Evolutionary conservation across 2,329 filamentous ascomycete species (phyloP).

Genomic region (Bisporella sp.): DNA sequence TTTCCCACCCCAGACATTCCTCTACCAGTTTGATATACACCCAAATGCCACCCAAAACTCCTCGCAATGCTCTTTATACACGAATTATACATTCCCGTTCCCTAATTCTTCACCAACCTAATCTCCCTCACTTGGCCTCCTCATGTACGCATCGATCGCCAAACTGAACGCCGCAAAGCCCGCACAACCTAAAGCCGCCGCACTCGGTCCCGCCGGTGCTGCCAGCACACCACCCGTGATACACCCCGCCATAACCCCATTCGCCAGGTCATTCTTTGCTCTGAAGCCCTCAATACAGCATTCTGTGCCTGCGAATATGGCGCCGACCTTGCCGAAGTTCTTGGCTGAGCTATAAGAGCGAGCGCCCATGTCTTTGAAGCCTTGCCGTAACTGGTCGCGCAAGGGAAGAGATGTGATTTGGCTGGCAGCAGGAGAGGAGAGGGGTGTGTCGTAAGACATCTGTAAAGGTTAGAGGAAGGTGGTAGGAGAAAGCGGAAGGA

Average conservation of each 20-base stretch:
- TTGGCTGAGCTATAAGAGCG: constrained; percentile 78
- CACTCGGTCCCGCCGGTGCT: constrained; percentile 81
- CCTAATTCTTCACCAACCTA: constrained; percentile 3
- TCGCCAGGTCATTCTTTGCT: constrained; percentile 88
- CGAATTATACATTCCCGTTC: neutral
- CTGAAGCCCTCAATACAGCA: constrained; percentile 90
- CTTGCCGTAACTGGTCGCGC: constrained; percentile 72
- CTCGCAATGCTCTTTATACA: neutral
- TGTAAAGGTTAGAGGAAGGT: constrained; percentile 28
- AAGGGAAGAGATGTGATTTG: constrained; percentile 62
- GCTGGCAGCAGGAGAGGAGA: constrained; percentile 36
- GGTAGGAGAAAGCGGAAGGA: constrained; percentile 16
- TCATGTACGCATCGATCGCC: constrained; percentile 89
- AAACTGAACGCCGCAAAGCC: constrained; percentile 91
- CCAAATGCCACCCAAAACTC: neutral
- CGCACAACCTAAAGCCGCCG: constrained; percentile 77
- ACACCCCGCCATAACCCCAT: constrained; percentile 83
- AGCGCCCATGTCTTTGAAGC: constrained; percentile 91
- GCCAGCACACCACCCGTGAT: constrained; percentile 86
- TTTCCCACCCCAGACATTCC: too few relatives aligned
- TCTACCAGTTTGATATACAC: too few relatives aligned
- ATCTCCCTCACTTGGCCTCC: constrained; percentile 60
- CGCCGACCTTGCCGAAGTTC: constrained; percentile 92
- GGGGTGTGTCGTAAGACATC: constrained; percentile 98
- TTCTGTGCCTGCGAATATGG: constrained; percentile 86